A percentile compares a stretch with the other conserved stretches of the same genome.
Conservation (phyloP, 2,329 filamentous ascomycete species). For the Chalaropsis ovoidea region DNA sequence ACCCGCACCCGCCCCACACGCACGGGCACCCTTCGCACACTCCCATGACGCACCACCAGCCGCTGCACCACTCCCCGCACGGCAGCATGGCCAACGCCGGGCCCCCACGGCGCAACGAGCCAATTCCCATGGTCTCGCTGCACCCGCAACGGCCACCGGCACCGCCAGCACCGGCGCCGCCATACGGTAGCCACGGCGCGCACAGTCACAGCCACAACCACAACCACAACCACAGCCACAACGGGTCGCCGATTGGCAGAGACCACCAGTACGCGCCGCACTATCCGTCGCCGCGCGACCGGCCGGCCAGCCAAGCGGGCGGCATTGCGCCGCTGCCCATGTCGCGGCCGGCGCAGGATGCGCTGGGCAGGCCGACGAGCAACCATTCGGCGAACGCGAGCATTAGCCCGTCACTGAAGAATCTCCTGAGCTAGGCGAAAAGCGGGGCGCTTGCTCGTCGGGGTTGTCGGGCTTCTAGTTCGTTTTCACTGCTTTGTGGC, state of each 20-base stretch:
- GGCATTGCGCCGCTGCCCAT: not conserved
- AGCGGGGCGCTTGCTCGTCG: not conserved
- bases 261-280: slow-evolving; percentile 27
- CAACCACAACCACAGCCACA: slow-evolving; percentile 2
- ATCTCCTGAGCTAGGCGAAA: slow-evolving; percentile 52
- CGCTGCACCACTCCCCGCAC: slow-evolving; percentile 20
- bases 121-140: slow-evolving; percentile 14
- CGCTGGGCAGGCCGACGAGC: slow-evolving; percentile 37
- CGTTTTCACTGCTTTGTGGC: not conserved
- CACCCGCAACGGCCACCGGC: slow-evolving; percentile 15
- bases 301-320: slow-evolving; percentile 5
- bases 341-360: slow-evolving; percentile 31
- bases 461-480: not conserved
- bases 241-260: slow-evolving; percentile 19
- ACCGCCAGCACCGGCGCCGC: not conserved
- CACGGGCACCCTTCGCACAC: slow-evolving; percentile 11
- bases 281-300: slow-evolving; percentile 14
- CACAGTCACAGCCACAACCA: not conserved
- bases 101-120: slow-evolving; percentile 14
- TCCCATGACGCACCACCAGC: slow-evolving; percentile 1
- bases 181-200: not conserved
- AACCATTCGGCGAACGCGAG: slow-evolving; percentile 48
- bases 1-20: slow-evolving; percentile 13
- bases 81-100: slow-evolving; percentile 13
- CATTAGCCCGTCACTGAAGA: slow-evolving; percentile 64